A percentile compares a stretch with the other conserved stretches of the same genome.
phyloP scores from a whole-genome alignment of 148 eudicot genomes.

The Rhododendron simsii region DNA sequence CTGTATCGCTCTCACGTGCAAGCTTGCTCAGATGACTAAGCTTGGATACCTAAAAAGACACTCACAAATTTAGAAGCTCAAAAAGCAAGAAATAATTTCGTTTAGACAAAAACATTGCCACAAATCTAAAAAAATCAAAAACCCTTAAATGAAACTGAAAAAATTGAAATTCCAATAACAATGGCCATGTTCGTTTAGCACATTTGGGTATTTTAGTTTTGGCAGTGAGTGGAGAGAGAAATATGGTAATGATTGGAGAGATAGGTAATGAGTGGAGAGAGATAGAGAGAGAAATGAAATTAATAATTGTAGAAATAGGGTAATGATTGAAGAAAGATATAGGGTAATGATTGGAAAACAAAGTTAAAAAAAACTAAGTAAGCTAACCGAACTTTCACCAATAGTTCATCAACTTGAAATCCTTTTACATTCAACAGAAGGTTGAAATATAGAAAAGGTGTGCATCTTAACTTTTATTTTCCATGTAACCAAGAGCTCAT shows the following conservation, averaged over 20 bases:
- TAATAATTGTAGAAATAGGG: too few species aligned
- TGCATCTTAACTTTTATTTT: not conserved
- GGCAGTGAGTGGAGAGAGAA: too few species aligned
- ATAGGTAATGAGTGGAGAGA: too few species aligned
- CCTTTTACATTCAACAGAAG: not conserved
- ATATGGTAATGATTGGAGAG: too few species aligned
- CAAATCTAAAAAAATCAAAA: not conserved
- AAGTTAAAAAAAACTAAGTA: too few species aligned
- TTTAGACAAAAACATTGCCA: not conserved
- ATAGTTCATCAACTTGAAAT: not conserved
- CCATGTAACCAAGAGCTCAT: not conserved
- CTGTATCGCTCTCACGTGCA: conserved; percentile 84
- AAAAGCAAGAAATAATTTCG: not conserved
- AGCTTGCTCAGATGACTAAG: conserved; percentile 95
- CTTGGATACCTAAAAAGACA: conserved; percentile 62
- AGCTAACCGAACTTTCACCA: not conserved
- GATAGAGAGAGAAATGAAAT: too few species aligned
- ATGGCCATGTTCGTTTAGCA: too few species aligned
- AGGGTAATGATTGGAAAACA: too few species aligned
- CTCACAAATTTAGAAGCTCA: not conserved
- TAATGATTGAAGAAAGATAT: too few species aligned
- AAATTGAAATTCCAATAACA: not conserved
- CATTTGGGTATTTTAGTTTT: too few species aligned
- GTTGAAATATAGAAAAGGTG: not conserved
- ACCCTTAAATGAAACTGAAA: not conserved